phyloP scores from a whole-genome alignment of 1,139 yeast species.

The Pneumocystis murina region DNA sequence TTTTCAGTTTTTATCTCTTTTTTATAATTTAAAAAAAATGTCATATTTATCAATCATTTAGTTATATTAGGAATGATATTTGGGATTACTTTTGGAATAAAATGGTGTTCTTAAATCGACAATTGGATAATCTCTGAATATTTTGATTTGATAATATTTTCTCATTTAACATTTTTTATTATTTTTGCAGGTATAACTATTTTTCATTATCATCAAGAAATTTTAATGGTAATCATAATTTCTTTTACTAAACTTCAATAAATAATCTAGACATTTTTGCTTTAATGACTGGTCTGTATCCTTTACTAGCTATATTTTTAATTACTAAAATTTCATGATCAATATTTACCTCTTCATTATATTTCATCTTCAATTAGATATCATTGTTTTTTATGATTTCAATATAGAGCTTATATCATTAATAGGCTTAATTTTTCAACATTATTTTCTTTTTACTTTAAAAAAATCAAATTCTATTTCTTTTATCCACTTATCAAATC shows the following conservation, averaged over 20 bases:
- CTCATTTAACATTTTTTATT: not conserved
- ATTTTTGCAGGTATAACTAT: not conserved
- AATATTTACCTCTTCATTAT: constrained; percentile 58
- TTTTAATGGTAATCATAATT: not conserved
- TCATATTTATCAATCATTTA: constrained; percentile 14
- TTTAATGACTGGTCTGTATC: not conserved
- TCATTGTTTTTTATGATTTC: constrained; percentile 14
- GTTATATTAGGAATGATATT: constrained; percentile 30
- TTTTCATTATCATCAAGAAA: not conserved
- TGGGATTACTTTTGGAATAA: constrained; percentile 21
- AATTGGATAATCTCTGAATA: not conserved
- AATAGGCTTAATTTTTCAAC: constrained; percentile 36
- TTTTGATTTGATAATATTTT: not conserved
- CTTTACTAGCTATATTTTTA: constrained; percentile 37
- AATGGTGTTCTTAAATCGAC: not conserved
- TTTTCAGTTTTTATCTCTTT: constrained; percentile 4
- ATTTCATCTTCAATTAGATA: constrained; percentile 23
- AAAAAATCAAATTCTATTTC: constrained; percentile 90
- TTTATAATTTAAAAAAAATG: constrained; percentile 3
- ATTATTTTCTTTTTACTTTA: constrained; percentile 66
- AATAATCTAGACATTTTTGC: not conserved
- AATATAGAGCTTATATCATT: constrained; percentile 18
- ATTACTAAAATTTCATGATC: constrained; percentile 48
- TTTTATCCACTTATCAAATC: constrained; percentile 75
- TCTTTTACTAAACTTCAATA: not conserved